Percentiles rank a stretch among this genome's conserved stretches.
These are phyloP conservation scores for Neurospora intermedia DNA, from an alignment of 495 filamentous ascomycete genomes.

Conservation along the genomic window DNA sequence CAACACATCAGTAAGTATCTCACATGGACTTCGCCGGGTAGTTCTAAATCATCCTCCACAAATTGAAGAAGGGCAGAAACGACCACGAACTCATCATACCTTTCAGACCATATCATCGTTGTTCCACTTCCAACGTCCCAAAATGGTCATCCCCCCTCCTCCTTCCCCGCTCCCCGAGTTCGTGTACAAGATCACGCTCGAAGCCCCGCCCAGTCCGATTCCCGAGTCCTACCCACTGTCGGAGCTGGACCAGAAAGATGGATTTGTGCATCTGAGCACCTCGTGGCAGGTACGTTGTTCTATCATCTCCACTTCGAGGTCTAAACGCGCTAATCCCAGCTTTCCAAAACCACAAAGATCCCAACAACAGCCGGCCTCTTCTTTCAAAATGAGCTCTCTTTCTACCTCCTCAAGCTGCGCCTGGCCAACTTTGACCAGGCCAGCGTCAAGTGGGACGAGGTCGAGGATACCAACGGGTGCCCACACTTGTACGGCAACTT, in stretches of 20 bases:
- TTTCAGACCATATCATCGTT: not conserved
- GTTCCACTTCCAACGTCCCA: not conserved
- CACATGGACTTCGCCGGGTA: not conserved
- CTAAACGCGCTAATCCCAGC: not conserved
- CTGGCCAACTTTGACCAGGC: conserved; percentile 13
- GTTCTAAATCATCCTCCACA: not conserved
- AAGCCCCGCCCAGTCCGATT: conserved; percentile 36
- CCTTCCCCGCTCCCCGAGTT: conserved; percentile 30
- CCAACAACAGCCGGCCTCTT: conserved; percentile 39
- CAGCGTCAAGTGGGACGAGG: conserved; percentile 33
- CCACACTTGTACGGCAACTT: conserved; percentile 41
- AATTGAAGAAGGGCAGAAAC: too few species aligned
- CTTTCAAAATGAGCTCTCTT: conserved; percentile 22
- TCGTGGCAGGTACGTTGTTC: conserved; percentile 32
- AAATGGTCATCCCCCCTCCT: conserved; percentile 9
- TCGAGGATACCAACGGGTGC: conserved; percentile 23
- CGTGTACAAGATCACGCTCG: conserved; percentile 42
- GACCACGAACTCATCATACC: too few species aligned
- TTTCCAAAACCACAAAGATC: conserved; percentile 18
- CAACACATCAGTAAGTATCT: not conserved
- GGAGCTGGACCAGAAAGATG: conserved; percentile 39
- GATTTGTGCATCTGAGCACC: conserved; percentile 42
- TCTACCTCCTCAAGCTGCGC: conserved; percentile 36
- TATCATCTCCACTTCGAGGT: not conserved
- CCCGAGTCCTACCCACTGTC: conserved; percentile 38